Conservation (phyloP, 2,329 filamentous ascomycete species). For the Fusarium bactridioides region DNA sequence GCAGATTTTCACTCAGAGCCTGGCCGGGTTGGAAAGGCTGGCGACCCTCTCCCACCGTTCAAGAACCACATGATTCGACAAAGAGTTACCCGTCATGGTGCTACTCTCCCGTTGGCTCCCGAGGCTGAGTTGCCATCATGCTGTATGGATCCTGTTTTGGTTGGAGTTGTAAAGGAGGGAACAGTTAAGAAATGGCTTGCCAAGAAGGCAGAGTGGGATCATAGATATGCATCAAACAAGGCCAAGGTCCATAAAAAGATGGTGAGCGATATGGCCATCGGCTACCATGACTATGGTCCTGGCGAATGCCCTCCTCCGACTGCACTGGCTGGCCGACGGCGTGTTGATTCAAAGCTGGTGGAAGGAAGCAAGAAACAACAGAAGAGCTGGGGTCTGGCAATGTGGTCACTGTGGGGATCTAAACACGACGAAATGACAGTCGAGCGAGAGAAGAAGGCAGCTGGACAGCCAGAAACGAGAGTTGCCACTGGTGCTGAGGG, state of each 20-base stretch:
- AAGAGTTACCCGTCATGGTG: conserved; percentile 79
- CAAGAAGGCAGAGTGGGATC: conserved; percentile 77
- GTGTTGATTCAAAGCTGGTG: conserved; percentile 51
- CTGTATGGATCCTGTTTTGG: conserved; percentile 66
- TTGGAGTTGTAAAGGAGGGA: conserved; percentile 81
- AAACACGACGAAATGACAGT: conserved; percentile 85
- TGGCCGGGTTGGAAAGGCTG: conserved; percentile 78
- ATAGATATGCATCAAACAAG: conserved; percentile 73
- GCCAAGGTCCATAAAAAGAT: conserved; percentile 76
- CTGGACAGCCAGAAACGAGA: conserved; percentile 45
- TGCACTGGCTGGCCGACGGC: conserved; percentile 77
- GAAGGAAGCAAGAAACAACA: conserved; percentile 60
- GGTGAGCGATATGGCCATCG: conserved; percentile 74
- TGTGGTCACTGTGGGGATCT: conserved; percentile 90
- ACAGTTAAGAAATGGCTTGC: conserved; percentile 86
- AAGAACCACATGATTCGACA: conserved; percentile 91
- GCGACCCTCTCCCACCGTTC: conserved; percentile 83
- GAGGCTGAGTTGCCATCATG: conserved; percentile 71
- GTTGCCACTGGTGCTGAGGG: conserved; percentile 52
- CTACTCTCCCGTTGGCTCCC: conserved; percentile 72
- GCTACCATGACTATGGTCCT: conserved; percentile 73
- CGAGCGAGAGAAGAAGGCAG: conserved; percentile 62
- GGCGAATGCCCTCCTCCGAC: conserved; percentile 85
- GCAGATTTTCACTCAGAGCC: conserved; percentile 29
- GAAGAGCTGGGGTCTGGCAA: conserved; percentile 76